Conservation (phyloP, 2,329 filamentous ascomycete genomes). For the Scortechinia acanthostroma region DNA sequence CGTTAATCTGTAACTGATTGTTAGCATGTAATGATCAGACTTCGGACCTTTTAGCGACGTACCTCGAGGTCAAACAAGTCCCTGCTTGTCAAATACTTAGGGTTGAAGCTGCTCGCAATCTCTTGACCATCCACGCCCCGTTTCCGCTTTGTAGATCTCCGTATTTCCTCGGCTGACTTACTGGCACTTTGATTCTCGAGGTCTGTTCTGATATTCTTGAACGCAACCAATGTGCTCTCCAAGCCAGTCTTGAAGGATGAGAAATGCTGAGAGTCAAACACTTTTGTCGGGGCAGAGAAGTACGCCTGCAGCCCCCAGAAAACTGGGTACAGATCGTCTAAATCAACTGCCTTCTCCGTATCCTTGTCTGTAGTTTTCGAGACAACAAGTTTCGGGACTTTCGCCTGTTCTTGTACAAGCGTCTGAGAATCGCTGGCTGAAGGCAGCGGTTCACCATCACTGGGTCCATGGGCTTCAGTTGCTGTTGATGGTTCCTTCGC, state of each 20-base stretch:
- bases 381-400: background rate
- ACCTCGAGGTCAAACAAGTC: slow-evolving; percentile 95
- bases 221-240: slow-evolving; percentile 54
- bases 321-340: slow-evolving; percentile 73
- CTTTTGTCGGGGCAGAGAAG: slow-evolving; percentile 80
- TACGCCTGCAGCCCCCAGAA: slow-evolving; percentile 91
- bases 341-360: slow-evolving; percentile 35
- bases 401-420: background rate
- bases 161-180: slow-evolving; percentile 55
- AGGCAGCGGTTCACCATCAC: slow-evolving; percentile 12
- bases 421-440: background rate
- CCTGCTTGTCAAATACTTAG: slow-evolving; percentile 94
- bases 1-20: slow-evolving; percentile 61
- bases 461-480: slow-evolving; percentile 25
- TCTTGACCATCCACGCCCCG: slow-evolving; percentile 37
- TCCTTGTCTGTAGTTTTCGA: background rate
- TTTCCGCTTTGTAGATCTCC: slow-evolving; percentile 67
- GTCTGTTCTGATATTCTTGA: slow-evolving; percentile 37
- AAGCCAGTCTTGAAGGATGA: slow-evolving; percentile 74
- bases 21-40: slow-evolving; percentile 9
- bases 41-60: slow-evolving; percentile 15
- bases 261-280: slow-evolving; percentile 71
- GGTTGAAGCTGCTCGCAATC: slow-evolving; percentile 75
- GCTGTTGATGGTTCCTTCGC: slow-evolving; percentile 68
- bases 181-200: slow-evolving; percentile 33